Base-by-base conservation (phyloP, 192 early-diverging fungal genomes). In the Linnemannia exigua region DNA sequence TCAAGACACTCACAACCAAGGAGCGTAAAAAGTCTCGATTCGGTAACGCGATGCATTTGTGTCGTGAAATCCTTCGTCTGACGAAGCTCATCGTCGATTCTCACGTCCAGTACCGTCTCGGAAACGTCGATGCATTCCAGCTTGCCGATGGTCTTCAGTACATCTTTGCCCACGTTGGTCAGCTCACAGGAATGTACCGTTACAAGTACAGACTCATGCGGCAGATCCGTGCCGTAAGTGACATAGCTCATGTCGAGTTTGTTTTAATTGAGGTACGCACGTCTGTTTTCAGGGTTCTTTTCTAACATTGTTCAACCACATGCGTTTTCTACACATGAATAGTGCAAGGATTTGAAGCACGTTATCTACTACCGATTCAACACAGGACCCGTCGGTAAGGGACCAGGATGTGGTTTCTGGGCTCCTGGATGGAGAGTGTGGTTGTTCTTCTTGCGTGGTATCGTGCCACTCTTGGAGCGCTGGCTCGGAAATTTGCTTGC, bases 351-450 rank as follows among this genome's bases (percentile, higher is more conserved):
- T 87, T 89, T 98, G 88, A 98, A 98, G 88, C 97, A 98, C 74
- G 87, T 97, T 79, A 98, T 98, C 68, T 97, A 97, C 91, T 95
- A 93, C 82, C 93, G 96, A 22, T 98, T 98, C 89, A 99, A 97
- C 89, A 98, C 96, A 9, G 99, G 97, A 0, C 94, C 98, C 4
- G 97, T 99, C 33, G 97, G 97, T 38, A 99, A 99, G 88, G 99
- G 99, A 50, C 99, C 99, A 19, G 99, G 99, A 81, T 95, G 96
- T 73, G 99, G 99, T 47, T 97, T 99, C 88, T 99, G 99, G 99
- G 98, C 98, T 15, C 99, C 99, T 25, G 97, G 96, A 47, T 99
- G 99, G 99, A 95, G 99, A 76, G 99, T 99, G 51, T 99, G 99
- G 99, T 92, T 99, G 38, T 99, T 99, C 90, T 99, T 99, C 91